Base-by-base conservation (phyloP, 495 filamentous ascomycete genomes). In the Penicillium angulare region DNA sequence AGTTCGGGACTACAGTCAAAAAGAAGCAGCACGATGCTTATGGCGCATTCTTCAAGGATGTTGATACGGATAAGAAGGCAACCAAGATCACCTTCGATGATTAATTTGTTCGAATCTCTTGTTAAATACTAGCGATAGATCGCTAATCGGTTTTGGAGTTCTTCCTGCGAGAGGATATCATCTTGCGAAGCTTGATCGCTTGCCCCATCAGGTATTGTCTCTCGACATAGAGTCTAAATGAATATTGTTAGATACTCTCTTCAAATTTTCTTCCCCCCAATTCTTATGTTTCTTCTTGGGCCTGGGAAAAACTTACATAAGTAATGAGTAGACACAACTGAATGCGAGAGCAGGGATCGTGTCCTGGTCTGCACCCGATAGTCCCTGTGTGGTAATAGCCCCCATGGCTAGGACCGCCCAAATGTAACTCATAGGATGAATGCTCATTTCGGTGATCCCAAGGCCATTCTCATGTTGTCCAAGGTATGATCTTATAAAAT, bases 1-100 rank as follows among this genome's bases (percentile, higher is more conserved):
- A 93, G 63, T 98, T 96, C 54, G 93, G 93, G 46, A 92, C 88
- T n/a, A 97, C 92, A 12, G 93, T 98, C 24, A 97, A 97, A 80
- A 96, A 95, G 79, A 97, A 97, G 88, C 83, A 81, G 34, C 92
- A 98, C 68, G 87, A 87, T 46, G 84, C 84, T 7, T 98, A 97
- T 65, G 93, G 93, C 36, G 88, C 89, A 1, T 97, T 96, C 61
- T 95, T 83, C 76, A 96, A 92, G 66, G 88, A 96, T 33, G 57
- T 69, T 31, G 87, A 87, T 50, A 82, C 80, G 44, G 84, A 77
- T 64, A 89, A 92, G 74, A 82, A 87, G 64, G 88, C 87, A 0
- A 95, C 86, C 49, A 97, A 95, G 78, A 97, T 97, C 62, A 89
- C 79, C 27, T 97, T 97, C 67, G 90, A 95, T 66, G 85, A 88